Percentiles rank a stretch among this genome's conserved stretches.
These are phyloP conservation scores for Globisporangium splendens DNA, from an alignment of 352 stramenopile species.

Conservation along the genomic window DNA sequence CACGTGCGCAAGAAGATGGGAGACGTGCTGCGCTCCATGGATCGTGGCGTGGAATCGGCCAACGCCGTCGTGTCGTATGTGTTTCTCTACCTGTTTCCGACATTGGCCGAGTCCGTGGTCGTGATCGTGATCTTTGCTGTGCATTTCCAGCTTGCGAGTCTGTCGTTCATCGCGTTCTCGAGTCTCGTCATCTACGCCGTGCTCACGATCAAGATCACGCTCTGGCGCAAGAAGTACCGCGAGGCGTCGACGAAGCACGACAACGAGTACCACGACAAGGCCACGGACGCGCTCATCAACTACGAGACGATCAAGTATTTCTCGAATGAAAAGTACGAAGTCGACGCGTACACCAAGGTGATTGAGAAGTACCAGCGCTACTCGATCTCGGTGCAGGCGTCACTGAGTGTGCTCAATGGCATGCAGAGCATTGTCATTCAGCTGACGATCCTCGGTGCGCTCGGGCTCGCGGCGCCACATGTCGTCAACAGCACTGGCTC, in stretches of 20 bases:
- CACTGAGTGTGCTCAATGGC: conserved; percentile 94
- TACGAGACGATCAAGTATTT: conserved; percentile 99
- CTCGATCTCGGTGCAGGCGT: conserved; percentile 91
- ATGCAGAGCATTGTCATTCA: conserved; percentile 88
- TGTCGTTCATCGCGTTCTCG: conserved; percentile 93
- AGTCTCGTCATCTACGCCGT: conserved; percentile 95
- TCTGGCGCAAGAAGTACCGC: conserved; percentile 98
- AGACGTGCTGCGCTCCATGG: conserved; percentile 94
- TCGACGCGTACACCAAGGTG: conserved; percentile 87
- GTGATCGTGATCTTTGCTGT: conserved; percentile 90
- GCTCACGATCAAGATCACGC: conserved; percentile 95
- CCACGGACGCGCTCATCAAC: conserved; percentile 96
- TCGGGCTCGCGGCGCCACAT: conserved; percentile 65
- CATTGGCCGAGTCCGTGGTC: conserved; percentile 93
- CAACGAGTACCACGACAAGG: conserved; percentile 98
- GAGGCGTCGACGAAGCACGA: conserved; percentile 92
- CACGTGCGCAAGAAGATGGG: conserved; percentile 97
- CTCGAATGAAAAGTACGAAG: conserved; percentile 92
- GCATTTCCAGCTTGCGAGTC: conserved; percentile 91
- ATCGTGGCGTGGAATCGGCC: conserved; percentile 89
- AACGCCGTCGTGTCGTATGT: conserved; percentile 97
- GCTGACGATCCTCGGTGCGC: conserved; percentile 53
- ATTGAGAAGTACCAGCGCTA: conserved; percentile 94
- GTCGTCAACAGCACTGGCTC: conserved; percentile 45
- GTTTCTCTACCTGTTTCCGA: conserved; percentile 96